Conservation (phyloP, 192 early-diverging fungal genomes). For the Backusella psychrophila region DNA sequence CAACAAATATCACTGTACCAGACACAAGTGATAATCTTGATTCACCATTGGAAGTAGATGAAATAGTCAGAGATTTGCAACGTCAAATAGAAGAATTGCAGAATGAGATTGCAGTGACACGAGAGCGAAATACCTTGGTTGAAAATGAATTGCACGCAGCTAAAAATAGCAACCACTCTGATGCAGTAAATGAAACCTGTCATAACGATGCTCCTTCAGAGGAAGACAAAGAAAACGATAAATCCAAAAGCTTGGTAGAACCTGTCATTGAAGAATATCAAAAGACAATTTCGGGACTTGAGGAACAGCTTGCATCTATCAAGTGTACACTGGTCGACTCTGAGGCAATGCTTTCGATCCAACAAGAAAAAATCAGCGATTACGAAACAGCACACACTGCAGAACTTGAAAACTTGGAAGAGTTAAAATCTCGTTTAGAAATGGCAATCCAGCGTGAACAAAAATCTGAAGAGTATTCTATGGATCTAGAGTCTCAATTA, state of each 20-base stretch:
- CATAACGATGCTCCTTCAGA: background rate
- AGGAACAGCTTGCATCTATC: slow-evolving; percentile 52
- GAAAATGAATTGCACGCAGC: background rate
- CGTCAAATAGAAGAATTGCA: slow-evolving; percentile 30
- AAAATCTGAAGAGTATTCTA: slow-evolving; percentile 44
- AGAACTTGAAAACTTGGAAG: slow-evolving; percentile 40
- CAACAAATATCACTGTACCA: background rate
- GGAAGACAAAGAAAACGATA: background rate
- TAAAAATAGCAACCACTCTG: background rate
- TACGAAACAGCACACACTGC: slow-evolving; percentile 37
- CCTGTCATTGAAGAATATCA: slow-evolving; percentile 72
- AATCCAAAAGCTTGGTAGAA: slow-evolving; percentile 51
- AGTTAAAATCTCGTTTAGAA: slow-evolving; percentile 38
- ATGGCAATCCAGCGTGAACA: slow-evolving; percentile 43
- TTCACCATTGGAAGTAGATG: background rate
- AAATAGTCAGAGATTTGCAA: slow-evolving; percentile 4
- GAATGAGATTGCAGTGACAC: slow-evolving; percentile 15
- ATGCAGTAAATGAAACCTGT: background rate
- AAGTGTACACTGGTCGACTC: slow-evolving; percentile 53
- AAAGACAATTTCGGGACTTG: slow-evolving; percentile 57
- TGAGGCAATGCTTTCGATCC: slow-evolving; percentile 50
- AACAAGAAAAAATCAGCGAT: slow-evolving; percentile 49
- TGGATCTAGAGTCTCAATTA: slow-evolving; percentile 31
- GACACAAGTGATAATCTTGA: background rate
- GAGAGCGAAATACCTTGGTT: slow-evolving; percentile 15